Percentiles rank a stretch among this genome's conserved stretches.
Conservation (phyloP, 2,329 filamentous ascomycete species). For the Talaromyces pinophilus region DNA sequence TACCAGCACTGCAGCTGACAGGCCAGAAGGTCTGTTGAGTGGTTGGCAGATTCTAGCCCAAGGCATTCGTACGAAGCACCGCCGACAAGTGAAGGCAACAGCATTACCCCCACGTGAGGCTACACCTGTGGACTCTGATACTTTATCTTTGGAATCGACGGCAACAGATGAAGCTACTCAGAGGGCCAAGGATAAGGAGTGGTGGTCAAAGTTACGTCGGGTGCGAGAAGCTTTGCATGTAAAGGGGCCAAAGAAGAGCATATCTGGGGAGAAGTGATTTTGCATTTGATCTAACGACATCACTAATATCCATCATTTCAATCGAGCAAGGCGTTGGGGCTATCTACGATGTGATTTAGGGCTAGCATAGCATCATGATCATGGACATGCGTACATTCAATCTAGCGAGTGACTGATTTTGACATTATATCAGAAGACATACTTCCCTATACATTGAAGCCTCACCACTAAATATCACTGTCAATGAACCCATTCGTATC, state of each 20-base stretch:
- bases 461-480: background rate
- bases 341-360: background rate
- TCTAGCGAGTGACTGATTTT: background rate
- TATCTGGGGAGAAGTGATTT: constrained; percentile 5
- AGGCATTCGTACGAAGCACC: constrained; percentile 45
- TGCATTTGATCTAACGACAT: background rate
- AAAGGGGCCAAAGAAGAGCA: constrained; percentile 59
- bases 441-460: background rate
- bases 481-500: background rate
- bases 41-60: constrained; percentile 51
- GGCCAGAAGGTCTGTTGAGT: constrained; percentile 38
- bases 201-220: constrained; percentile 54
- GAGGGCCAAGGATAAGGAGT: constrained; percentile 49
- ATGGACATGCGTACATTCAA: background rate
- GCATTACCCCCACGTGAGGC: constrained; percentile 23
- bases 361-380: background rate
- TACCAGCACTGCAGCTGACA: constrained; percentile 35
- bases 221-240: constrained; percentile 72
- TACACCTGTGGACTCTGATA: constrained; percentile 33
- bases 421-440: background rate
- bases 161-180: constrained; percentile 43
- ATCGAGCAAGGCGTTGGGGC: constrained; percentile 9
- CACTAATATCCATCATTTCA: background rate
- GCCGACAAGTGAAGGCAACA: constrained; percentile 33
- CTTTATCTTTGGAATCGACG: constrained; percentile 27